Evolutionary conservation across 306 rosid genomes (phyloP), one percentile per base, ranked within the genome.

Genomic region (Vachellia pachyceras): DNA sequence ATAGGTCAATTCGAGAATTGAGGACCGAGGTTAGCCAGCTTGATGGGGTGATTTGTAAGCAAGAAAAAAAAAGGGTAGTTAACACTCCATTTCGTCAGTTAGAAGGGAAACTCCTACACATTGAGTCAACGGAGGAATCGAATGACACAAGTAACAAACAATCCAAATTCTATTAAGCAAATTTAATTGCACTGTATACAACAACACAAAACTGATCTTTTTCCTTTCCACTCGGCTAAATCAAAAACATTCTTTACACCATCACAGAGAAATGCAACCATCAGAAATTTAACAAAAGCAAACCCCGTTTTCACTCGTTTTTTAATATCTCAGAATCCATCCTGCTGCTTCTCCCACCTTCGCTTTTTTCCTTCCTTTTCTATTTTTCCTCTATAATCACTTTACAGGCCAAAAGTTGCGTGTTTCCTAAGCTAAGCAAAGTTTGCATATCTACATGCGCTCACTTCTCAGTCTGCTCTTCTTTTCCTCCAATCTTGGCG

Each of bases 401-500:
- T 78, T 81, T 75, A 65, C 77, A 86, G 79, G 81, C 64, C 75
- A 75, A 2, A 69, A 77, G 82, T 77, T 76, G 57, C 65, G 65
- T 49, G 64, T 49, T 45, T 79, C 82, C 86, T 76, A 78, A 36
- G 68, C 82, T 75, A 66, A 66, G 80, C 47, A 73, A 80, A 75
- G 42, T n/a, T 1, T 68, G 50, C 73, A 45, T 78, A 79, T 83
- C 80, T 89, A 89, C 73, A 83, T 82, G 41, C 89, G 90, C 77
- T 84, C 41, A 83, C 88, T 83, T 90, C 85, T 84, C 83, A 84
- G 89, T 85, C 87, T 86, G 72, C 81, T 85, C 78, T 80, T 87
- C 87, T 83, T 91, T 79, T 88, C 94, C 86, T 87, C 92, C 79
- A 83, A 84, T 88, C 87, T 83, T 57, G 89, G 97, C 82, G 91